Conservation (phyloP, 176 grass and related monocot species). For the Guadua angustifolia region DNA sequence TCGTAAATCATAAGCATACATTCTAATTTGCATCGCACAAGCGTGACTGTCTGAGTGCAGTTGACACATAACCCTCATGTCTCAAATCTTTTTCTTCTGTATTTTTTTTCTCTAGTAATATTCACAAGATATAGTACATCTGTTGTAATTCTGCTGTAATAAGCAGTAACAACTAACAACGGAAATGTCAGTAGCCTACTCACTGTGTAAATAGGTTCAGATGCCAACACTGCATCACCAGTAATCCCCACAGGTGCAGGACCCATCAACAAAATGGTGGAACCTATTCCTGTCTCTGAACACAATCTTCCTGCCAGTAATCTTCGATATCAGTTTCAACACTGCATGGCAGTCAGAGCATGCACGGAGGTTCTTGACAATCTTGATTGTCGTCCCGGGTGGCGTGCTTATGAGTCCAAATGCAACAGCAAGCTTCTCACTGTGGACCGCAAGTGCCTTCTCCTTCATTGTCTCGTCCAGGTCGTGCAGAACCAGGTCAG, state of each 20-base stretch:
- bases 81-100: not conserved
- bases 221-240: constrained; percentile 59
- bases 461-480: constrained; percentile 69
- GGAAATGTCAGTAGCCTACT: constrained; percentile 19
- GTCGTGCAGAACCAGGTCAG: constrained; percentile 77
- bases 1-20: no score
- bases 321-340: constrained; percentile 70
- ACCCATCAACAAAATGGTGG: constrained; percentile 81
- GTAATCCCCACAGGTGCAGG: constrained; percentile 82
- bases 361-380: constrained; percentile 82
- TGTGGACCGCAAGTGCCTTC: constrained; percentile 71
- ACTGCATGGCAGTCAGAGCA: constrained; percentile 85
- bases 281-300: constrained; percentile 87
- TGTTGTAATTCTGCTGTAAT: not conserved
- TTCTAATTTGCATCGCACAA: no score
- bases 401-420: constrained; percentile 79
- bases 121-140: not conserved
- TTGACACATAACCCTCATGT: not conserved
- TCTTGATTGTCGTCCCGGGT: constrained; percentile 71
- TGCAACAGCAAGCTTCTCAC: constrained; percentile 86
- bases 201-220: not conserved
- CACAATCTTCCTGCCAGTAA: constrained; percentile 74
- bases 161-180: not conserved
- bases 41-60: not conserved
- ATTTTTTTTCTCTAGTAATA: not conserved